Evolutionary conservation across 139 green algal species (phyloP), one percentile per base, ranked within the genome.

Genomic region (Penium margaritaceum): DNA sequence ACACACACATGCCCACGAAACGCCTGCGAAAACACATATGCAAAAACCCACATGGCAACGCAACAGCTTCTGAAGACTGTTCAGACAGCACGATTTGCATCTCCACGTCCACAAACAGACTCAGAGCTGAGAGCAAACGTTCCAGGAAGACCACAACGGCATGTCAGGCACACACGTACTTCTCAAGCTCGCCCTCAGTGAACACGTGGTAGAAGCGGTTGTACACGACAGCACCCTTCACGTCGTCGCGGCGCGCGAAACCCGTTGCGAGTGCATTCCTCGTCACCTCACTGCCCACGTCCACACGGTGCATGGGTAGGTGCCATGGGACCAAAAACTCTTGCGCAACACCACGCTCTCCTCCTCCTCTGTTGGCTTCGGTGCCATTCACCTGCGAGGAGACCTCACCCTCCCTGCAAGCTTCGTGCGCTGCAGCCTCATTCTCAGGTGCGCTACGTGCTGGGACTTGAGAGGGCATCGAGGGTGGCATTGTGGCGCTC

Each of bases 311-410:
- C 39, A 94, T 90, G 0, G 93, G 92, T 60, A 98, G 37, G 80
- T 98, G 90, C 93, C 93, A 98, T 1, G 93, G 93, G 34, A 98
- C 93, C 71, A 98, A 88, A 82, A 91, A 97, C 63, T 98, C 93
- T 73, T 75, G 68, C 19, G 32, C 19, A 47, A 41, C 69, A 46
- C 14, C 21, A 19, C 0, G 0, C 15, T 44, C 7, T 30, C 2
- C 41, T 67, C 21, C 27, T n/a, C 33, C n/a, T 3, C 4, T 38
- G 41, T 36, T 39, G 6, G 14, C 15, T 74, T 63, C 38, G 21
- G 29, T 74, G 5, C 19, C 21, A 17, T 60, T 53, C 24, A 60
- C 17, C 3, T 60, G 3, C 38, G 37, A 34, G 27, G 12, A 62
- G 38, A 17, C 29, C 27, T 55, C 24, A 15, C 55, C 2, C 5